Conservation (phyloP, 768 basidiomycete species). For the Suillus ampliporus region DNA sequence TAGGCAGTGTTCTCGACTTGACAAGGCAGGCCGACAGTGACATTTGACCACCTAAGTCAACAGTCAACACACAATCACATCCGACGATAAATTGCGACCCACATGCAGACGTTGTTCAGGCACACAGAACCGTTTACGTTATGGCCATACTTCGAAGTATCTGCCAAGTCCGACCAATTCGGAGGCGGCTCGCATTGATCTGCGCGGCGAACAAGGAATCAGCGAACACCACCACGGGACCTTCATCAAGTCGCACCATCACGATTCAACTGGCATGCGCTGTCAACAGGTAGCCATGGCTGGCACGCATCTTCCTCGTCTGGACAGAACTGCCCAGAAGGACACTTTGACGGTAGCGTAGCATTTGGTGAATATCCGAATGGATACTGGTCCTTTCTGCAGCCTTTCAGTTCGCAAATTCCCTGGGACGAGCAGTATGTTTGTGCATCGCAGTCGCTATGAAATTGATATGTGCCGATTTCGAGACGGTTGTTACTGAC, state of each 20-base stretch:
- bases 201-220: slow-evolving; percentile 33
- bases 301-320: slow-evolving; percentile 82
- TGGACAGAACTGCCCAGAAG: slow-evolving; percentile 73
- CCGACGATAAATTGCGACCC: slow-evolving; percentile 30
- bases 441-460: slow-evolving; percentile 74
- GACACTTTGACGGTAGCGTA: slow-evolving; percentile 65
- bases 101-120: slow-evolving; percentile 86
- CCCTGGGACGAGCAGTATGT: slow-evolving; percentile 66
- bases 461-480: slow-evolving; percentile 79
- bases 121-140: slow-evolving; percentile 87
- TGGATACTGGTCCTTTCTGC: slow-evolving; percentile 78
- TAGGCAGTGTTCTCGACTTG: slow-evolving; percentile 81
- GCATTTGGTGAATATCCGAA: slow-evolving; percentile 61
- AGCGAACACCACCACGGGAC: not conserved
- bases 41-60: slow-evolving; percentile 74
- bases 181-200: slow-evolving; percentile 80
- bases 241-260: slow-evolving; percentile 60
- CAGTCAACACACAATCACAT: slow-evolving; percentile 3
- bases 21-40: slow-evolving; percentile 66
- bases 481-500: slow-evolving; percentile 69
- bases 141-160: slow-evolving; percentile 66
- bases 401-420: slow-evolving; percentile 66
- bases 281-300: slow-evolving; percentile 60
- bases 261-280: slow-evolving; percentile 82
- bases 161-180: slow-evolving; percentile 65